Evolutionary conservation across 768 basidiomycete genomes (phyloP).

Genomic region (Kwoniella sp.): DNA sequence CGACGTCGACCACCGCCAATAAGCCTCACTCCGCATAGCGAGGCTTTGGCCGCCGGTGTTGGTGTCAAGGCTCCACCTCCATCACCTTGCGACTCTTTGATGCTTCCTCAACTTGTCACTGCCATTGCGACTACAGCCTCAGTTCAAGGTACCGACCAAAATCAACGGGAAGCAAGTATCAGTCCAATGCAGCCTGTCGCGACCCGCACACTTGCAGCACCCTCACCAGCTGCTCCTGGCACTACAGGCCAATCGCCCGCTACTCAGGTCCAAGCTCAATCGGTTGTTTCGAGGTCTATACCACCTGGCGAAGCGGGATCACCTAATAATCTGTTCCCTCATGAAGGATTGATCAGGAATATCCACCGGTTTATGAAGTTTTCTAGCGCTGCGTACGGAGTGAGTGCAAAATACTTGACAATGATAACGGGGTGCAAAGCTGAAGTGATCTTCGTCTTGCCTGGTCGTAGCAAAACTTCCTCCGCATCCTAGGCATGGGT

Average conservation of each 20-base stretch:
- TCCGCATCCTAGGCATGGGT: slow-evolving; percentile 53
- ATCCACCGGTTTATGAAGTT: slow-evolving; percentile 55
- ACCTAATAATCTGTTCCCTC: slow-evolving; percentile 34
- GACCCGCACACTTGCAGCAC: no score
- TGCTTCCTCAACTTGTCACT: neutral
- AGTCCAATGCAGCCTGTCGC: neutral
- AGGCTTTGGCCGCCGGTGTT: neutral
- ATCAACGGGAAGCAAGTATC: no score
- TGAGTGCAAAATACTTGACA: no score
- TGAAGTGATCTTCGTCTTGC: no score
- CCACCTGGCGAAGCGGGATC: slow-evolving; percentile 12
- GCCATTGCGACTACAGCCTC: no score
- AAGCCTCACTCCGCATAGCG: neutral
- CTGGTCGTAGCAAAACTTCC: slow-evolving; percentile 51
- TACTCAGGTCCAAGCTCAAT: slow-evolving; percentile 19
- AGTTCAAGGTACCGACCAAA: no score
- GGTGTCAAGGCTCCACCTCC: slow-evolving; percentile 19
- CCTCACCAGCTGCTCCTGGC: no score
- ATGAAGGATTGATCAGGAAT: slow-evolving; percentile 46
- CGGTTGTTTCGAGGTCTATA: neutral
- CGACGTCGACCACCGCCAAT: neutral
- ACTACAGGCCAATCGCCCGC: neutral
- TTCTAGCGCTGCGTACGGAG: slow-evolving; percentile 50
- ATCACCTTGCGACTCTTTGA: slow-evolving; percentile 17
- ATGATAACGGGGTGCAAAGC: no score